These are phyloP conservation scores for Fraxinus latifolia DNA, from an alignment of 305 asterid species.

Conservation along the genomic window DNA sequence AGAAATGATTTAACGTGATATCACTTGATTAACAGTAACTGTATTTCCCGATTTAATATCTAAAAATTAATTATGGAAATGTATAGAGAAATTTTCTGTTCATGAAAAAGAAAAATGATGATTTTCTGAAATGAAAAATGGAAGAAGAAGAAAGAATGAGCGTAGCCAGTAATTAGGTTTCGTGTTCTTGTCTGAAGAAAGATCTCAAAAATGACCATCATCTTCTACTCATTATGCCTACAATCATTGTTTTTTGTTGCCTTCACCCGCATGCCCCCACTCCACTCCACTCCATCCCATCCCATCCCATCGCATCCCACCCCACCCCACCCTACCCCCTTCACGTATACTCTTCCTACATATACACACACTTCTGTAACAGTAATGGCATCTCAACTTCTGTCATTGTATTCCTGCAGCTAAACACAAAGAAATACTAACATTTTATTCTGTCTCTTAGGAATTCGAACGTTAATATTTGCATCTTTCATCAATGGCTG, in stretches of 20 bases:
- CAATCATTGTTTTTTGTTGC: constrained; percentile 47
- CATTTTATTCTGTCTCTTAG: neutral
- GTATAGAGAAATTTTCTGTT: neutral
- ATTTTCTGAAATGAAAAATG: neutral
- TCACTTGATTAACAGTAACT: neutral
- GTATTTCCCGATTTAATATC: neutral
- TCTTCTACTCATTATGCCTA: constrained; percentile 50
- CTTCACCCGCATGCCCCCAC: constrained; percentile 40
- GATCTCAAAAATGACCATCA: constrained; percentile 36
- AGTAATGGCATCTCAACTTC: constrained; percentile 4
- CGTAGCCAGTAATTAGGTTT: constrained; percentile 19
- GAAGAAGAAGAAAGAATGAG: neutral
- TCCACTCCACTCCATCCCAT: neutral
- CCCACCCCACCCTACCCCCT: neutral
- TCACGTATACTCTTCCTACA: neutral
- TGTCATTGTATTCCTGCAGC: neutral
- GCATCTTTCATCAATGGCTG: constrained; percentile 32
- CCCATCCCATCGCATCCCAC: neutral
- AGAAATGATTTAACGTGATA: neutral
- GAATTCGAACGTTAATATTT: neutral
- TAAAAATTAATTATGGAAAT: neutral
- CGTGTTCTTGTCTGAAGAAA: constrained; percentile 34
- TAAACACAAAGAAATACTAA: neutral
- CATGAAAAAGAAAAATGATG: neutral
- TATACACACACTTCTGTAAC: neutral